These are phyloP conservation scores for Priceomyces haplophilus DNA, from an alignment of 805 yeast species.

Conservation along the genomic window DNA sequence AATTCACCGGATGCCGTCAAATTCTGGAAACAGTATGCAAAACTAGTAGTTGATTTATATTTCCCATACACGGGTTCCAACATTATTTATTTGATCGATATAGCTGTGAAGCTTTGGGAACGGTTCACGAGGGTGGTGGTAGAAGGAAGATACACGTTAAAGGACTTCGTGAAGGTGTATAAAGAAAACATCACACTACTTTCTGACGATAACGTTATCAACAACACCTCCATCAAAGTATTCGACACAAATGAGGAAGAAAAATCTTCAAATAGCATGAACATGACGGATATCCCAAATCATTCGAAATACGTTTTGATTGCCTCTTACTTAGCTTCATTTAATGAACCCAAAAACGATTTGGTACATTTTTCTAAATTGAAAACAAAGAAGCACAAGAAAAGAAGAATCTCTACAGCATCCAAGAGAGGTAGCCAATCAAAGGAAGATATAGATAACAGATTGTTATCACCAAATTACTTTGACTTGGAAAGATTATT, in stretches of 20 bases:
- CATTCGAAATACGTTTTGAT: constrained; percentile 70
- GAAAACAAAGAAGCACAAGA: constrained; percentile 28
- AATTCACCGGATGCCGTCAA: constrained; percentile 12
- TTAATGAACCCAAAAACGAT: constrained; percentile 67
- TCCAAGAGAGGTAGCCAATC: constrained; percentile 18
- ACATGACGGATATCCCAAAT: constrained; percentile 48
- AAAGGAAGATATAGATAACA: constrained; percentile 51
- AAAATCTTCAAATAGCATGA: constrained; percentile 13
- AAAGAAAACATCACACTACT: constrained; percentile 28
- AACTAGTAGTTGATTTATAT: constrained; percentile 44
- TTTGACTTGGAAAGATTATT: constrained; percentile 77
- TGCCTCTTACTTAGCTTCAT: constrained; percentile 83
- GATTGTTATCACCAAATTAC: constrained; percentile 65
- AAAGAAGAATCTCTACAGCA: constrained; percentile 32
- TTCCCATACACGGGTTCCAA: constrained; percentile 44
- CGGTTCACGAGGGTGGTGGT: constrained; percentile 26
- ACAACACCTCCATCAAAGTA: constrained; percentile 28
- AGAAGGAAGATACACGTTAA: constrained; percentile 16
- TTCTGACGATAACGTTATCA: constrained; percentile 27
- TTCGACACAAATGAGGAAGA: constrained; percentile 24
- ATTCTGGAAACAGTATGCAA: constrained; percentile 44
- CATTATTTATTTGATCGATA: constrained; percentile 33
- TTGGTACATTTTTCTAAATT: constrained; percentile 65
- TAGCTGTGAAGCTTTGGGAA: constrained; percentile 33
- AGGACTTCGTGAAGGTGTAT: constrained; percentile 35